Evolutionary conservation across 768 basidiomycete genomes (phyloP).

Genomic region (Mycena polygramma): DNA sequence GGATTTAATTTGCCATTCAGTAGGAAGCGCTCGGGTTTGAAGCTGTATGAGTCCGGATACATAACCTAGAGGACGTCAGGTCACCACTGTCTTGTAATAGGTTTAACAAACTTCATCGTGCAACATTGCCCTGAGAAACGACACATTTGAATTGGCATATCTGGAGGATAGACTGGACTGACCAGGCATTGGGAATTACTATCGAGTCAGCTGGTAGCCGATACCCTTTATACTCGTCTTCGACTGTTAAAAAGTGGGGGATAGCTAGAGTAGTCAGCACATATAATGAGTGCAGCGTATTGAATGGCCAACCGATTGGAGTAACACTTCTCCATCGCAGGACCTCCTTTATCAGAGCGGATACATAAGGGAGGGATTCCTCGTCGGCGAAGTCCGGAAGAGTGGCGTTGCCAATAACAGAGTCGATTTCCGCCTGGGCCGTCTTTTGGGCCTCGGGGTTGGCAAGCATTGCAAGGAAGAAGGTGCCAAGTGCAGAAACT

Average conservation of each 20-base stretch:
- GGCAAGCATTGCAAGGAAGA: slow-evolving; percentile 48
- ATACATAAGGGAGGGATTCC: slow-evolving; percentile 39
- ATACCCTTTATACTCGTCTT: slow-evolving; percentile 53
- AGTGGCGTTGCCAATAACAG: slow-evolving; percentile 43
- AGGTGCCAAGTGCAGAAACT: slow-evolving; percentile 30
- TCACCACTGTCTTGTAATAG: background rate
- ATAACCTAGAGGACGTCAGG: slow-evolving; percentile 13
- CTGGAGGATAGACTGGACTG: background rate
- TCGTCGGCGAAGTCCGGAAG: slow-evolving; percentile 45
- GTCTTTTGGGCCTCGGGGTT: slow-evolving; percentile 45
- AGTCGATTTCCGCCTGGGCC: slow-evolving; percentile 49
- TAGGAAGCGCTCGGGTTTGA: slow-evolving; percentile 55
- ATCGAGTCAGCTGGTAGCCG: slow-evolving; percentile 49
- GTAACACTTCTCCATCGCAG: slow-evolving; percentile 23
- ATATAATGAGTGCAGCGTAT: background rate
- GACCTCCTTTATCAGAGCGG: slow-evolving; percentile 18
- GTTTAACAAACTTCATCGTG: slow-evolving; percentile 26
- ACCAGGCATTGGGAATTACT: slow-evolving; percentile 45
- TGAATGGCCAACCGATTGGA: slow-evolving; percentile 17
- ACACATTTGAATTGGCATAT: background rate
- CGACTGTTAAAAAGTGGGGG: slow-evolving; percentile 46
- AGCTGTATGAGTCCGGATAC: slow-evolving; percentile 53
- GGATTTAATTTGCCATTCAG: slow-evolving; percentile 40
- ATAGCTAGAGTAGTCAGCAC: slow-evolving; percentile 35
- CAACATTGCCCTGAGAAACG: slow-evolving; percentile 28